These are phyloP conservation scores for Atkinsonella hypoxylon DNA, from an alignment of 2,329 filamentous ascomycete genomes.

Conservation along the genomic window DNA sequence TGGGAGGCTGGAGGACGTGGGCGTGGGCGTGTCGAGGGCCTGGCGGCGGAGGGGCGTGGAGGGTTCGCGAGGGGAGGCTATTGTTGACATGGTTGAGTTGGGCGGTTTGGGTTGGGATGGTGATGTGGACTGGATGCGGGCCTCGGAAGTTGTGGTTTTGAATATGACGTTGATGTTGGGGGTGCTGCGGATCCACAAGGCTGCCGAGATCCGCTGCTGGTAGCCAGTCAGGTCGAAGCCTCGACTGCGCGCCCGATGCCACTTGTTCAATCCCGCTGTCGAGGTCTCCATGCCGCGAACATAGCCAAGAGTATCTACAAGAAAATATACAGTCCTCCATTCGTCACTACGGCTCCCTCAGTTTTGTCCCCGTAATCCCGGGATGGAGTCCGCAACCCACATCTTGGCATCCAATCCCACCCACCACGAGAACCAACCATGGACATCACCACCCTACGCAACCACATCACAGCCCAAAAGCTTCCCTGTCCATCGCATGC, in stretches of 20 bases:
- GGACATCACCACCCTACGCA: slow-evolving; percentile 18
- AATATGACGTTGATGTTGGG: too few relatives aligned
- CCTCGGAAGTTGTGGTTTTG: too few relatives aligned
- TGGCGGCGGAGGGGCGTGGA: slow-evolving; percentile 46
- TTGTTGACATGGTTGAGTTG: slow-evolving; percentile 43
- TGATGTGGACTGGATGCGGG: not conserved
- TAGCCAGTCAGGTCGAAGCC: not conserved
- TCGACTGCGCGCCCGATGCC: not conserved
- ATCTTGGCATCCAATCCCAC: not conserved
- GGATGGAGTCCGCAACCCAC: too few relatives aligned
- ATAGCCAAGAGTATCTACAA: too few relatives aligned
- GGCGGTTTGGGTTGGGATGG: not conserved
- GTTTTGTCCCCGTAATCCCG: too few relatives aligned
- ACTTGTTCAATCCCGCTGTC: not conserved
- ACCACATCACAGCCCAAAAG: slow-evolving; percentile 38
- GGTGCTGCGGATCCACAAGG: too few relatives aligned
- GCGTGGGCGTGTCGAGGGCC: slow-evolving; percentile 50
- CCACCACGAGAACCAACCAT: slow-evolving; percentile 6
- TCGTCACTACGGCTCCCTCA: too few relatives aligned
- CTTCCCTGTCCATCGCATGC: slow-evolving; percentile 37
- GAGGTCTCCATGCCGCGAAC: too few relatives aligned
- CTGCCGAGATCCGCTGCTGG: not conserved
- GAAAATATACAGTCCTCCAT: too few relatives aligned
- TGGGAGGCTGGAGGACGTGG: slow-evolving; percentile 63
- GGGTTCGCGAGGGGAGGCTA: slow-evolving; percentile 49